phyloP scores from a whole-genome alignment of 2,329 filamentous ascomycete genomes.

The Phaeosphaeria sp. region DNA sequence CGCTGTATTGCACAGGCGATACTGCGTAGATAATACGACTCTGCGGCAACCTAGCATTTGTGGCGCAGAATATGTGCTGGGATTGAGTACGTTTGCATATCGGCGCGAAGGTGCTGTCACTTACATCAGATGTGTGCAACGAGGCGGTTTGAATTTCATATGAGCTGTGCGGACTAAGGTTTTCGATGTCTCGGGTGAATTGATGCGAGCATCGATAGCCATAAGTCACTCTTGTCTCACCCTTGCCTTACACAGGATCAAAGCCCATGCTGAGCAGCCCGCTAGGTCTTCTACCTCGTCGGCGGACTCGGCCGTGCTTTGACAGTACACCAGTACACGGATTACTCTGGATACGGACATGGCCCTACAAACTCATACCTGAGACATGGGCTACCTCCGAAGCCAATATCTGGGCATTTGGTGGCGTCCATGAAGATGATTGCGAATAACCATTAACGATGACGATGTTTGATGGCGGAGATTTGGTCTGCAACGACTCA shows the following conservation, averaged over 20 bases:
- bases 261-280: neutral
- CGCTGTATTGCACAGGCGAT: neutral
- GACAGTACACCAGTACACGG: neutral
- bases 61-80: neutral
- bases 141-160: neutral
- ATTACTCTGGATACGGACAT: neutral
- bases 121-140: neutral
- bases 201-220: neutral
- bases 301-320: neutral
- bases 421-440: neutral
- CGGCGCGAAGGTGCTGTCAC: neutral
- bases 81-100: neutral
- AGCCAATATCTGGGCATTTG: neutral
- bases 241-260: too few relatives aligned
- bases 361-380: neutral
- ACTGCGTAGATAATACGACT: neutral
- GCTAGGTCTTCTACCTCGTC: neutral
- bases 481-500: neutral
- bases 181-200: neutral
- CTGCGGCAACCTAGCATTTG: neutral
- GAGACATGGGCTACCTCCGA: neutral
- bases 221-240: neutral
- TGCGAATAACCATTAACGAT: neutral
- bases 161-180: neutral
- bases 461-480: neutral